Evolutionary conservation across 257 asterid genomes (phyloP).

Genomic region (Asclepias syriaca): DNA sequence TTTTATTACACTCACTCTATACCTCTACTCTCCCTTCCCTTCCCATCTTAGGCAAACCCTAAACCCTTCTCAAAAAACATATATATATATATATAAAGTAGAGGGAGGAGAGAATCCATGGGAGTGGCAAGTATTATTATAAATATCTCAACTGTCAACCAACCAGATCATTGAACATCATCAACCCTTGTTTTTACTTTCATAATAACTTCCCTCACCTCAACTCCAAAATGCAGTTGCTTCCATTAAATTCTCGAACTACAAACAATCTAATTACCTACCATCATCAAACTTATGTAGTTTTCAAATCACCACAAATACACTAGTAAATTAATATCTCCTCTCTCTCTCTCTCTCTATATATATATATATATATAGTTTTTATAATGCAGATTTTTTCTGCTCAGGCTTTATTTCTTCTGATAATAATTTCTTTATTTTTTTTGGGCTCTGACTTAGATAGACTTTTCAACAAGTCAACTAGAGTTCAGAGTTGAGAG

Average conservation of each 20-base stretch:
- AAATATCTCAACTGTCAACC: slow-evolving; percentile 9
- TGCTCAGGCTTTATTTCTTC: not conserved
- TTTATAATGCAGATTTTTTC: too few relatives aligned
- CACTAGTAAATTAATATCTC: too few relatives aligned
- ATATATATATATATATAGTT: too few relatives aligned
- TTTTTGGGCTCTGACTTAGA: not conserved
- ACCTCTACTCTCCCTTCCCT: too few relatives aligned
- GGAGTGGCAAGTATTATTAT: not conserved
- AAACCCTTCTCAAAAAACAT: too few relatives aligned
- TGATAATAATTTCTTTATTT: not conserved
- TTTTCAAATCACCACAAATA: too few relatives aligned
- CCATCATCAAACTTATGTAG: too few relatives aligned
- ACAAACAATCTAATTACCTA: not conserved
- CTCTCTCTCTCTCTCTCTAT: too few relatives aligned
- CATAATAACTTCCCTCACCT: slow-evolving; percentile 15
- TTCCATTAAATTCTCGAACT: slow-evolving; percentile 12
- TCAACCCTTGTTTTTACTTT: slow-evolving; percentile 2
- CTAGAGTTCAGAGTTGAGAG: slow-evolving; percentile 1
- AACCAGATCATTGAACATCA: slow-evolving; percentile 11
- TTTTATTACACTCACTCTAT: too few relatives aligned
- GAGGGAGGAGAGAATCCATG: too few relatives aligned
- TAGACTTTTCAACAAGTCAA: not conserved
- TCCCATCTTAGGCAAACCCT: too few relatives aligned
- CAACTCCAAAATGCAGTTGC: slow-evolving; percentile 8
- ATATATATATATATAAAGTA: too few relatives aligned